These are phyloP conservation scores for Podaxis rugospora DNA, from an alignment of 768 basidiomycete species.

Conservation along the genomic window DNA sequence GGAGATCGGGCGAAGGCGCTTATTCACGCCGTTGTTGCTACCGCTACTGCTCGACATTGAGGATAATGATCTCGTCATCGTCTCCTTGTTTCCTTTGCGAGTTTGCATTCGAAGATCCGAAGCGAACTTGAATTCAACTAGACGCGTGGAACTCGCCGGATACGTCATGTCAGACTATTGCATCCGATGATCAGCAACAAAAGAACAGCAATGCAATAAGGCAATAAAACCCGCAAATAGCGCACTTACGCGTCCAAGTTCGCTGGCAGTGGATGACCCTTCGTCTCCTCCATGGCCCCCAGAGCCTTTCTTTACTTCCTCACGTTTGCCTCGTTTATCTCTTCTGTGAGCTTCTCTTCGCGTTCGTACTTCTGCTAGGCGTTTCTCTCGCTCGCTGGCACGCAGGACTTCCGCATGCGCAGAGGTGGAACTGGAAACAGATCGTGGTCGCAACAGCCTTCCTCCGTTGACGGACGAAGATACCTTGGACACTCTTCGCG, in stretches of 20 bases:
- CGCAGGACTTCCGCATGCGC: conserved; percentile 2
- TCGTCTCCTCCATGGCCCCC: not conserved
- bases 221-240: not conserved
- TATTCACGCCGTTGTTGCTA: not conserved
- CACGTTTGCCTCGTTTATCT: not conserved
- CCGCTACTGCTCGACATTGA: not conserved
- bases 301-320: not conserved
- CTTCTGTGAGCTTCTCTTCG: conserved; percentile 1
- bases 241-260: conserved; percentile 4
- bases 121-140: conserved; percentile 50
- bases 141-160: conserved; percentile 30
- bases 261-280: not conserved
- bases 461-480: conserved; percentile 6
- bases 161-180: conserved; percentile 7
- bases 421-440: conserved; percentile 4
- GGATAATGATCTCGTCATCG: conserved; percentile 6
- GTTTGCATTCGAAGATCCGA: conserved; percentile 44
- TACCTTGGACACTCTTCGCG: not conserved
- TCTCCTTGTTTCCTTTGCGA: conserved; percentile 33
- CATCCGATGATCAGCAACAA: not conserved
- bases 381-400: conserved; percentile 10
- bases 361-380: not conserved
- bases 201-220: not conserved
- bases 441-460: conserved; percentile 1
- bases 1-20: conserved; percentile 29